Conservation (phyloP, 2,329 filamentous ascomycete species). For the Fonsecaea multimorphosa region DNA sequence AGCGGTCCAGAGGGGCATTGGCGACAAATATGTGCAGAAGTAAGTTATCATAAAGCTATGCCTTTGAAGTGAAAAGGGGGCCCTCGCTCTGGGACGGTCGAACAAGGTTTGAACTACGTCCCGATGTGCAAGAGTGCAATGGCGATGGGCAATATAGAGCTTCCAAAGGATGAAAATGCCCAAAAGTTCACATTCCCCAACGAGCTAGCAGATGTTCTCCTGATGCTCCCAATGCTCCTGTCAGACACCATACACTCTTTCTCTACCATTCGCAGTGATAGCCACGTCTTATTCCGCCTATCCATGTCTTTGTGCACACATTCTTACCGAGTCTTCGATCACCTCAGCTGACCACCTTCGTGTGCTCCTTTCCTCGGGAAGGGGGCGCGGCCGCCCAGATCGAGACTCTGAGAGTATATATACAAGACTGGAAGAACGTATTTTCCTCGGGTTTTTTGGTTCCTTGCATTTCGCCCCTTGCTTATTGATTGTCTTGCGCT, state of each 20-base stretch:
- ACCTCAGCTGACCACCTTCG: not conserved
- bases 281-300: too few relatives aligned
- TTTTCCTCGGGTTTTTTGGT: too few relatives aligned
- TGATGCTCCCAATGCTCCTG: too few relatives aligned
- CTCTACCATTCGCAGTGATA: not conserved
- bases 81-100: not conserved
- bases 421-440: not conserved
- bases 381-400: not conserved
- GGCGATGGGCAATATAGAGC: not conserved
- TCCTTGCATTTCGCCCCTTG: too few relatives aligned
- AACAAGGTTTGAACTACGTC: not conserved
- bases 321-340: not conserved
- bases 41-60: conserved; percentile 27
- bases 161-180: not conserved
- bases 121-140: not conserved
- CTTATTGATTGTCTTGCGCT: too few relatives aligned
- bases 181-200: not conserved
- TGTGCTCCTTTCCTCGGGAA: not conserved
- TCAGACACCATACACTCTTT: not conserved
- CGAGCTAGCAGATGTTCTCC: too few relatives aligned
- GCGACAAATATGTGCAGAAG: conserved; percentile 46
- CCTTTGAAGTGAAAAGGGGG: not conserved
- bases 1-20: conserved; percentile 56
- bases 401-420: not conserved
- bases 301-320: not conserved